Evolutionary conservation across 352 stramenopile species (phyloP).

Genomic region (Phytophthora pinifolia): DNA sequence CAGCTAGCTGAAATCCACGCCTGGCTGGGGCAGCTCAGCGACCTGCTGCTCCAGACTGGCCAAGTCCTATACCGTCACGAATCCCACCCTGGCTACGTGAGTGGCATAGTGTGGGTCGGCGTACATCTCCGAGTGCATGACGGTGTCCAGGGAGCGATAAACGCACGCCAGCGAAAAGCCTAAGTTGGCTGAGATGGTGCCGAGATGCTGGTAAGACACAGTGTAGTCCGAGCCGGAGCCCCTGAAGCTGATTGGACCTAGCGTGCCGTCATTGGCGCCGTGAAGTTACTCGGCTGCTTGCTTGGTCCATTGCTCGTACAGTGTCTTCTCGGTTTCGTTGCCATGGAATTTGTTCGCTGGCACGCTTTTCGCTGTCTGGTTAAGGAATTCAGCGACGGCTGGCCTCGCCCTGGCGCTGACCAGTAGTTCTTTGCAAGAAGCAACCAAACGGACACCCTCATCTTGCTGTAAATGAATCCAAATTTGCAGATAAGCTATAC

Average conservation of each 20-base stretch:
- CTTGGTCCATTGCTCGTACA: slow-evolving; percentile 42
- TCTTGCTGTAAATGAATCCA: too few species aligned
- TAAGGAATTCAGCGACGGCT: slow-evolving; percentile 65
- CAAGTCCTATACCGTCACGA: slow-evolving; percentile 52
- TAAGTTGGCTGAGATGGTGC: slow-evolving; percentile 59
- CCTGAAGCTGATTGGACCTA: slow-evolving; percentile 43
- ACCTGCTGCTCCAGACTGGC: slow-evolving; percentile 27
- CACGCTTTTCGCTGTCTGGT: slow-evolving; percentile 57
- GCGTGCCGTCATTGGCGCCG: slow-evolving; percentile 17
- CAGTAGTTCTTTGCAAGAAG: not conserved
- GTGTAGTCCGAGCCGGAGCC: slow-evolving; percentile 70
- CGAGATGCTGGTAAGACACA: slow-evolving; percentile 80
- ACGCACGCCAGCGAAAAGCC: slow-evolving; percentile 19
- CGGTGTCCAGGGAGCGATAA: slow-evolving; percentile 81
- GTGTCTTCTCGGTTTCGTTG: slow-evolving; percentile 28
- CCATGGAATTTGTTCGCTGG: slow-evolving; percentile 53
- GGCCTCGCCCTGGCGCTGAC: slow-evolving; percentile 61
- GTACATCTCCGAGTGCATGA: slow-evolving; percentile 62
- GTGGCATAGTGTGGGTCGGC: slow-evolving; percentile 54
- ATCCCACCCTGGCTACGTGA: slow-evolving; percentile 37
- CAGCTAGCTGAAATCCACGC: slow-evolving; percentile 37
- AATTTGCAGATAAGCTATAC: too few species aligned
- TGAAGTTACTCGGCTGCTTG: slow-evolving; percentile 15
- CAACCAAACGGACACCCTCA: too few species aligned
- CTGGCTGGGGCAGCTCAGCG: slow-evolving; percentile 10